Evolutionary conservation across 2,329 filamentous ascomycete species (phyloP).

Genomic region (Colletotrichum sojae): DNA sequence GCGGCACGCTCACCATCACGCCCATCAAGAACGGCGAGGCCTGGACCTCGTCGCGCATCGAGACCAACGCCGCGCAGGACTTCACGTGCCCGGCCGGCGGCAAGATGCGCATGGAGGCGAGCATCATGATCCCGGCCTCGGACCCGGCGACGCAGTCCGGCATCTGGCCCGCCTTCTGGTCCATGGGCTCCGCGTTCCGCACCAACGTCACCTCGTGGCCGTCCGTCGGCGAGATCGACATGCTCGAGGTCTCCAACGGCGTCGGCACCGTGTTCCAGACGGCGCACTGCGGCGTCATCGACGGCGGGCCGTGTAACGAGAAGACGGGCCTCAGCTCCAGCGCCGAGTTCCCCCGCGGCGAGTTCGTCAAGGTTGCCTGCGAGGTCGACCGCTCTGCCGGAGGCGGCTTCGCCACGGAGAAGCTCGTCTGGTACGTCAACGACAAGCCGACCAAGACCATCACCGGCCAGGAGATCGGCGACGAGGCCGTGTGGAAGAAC

Average conservation of each 20-base stretch:
- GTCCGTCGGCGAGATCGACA: conserved; percentile 59
- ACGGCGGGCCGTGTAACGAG: conserved; percentile 59
- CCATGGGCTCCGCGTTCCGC: conserved; percentile 56
- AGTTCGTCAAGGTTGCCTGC: conserved; percentile 52
- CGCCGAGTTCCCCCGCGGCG: conserved; percentile 45
- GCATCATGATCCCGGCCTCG: conserved; percentile 53
- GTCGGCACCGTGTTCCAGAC: conserved; percentile 51
- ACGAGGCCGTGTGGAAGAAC: conserved; percentile 48
- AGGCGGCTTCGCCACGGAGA: conserved; percentile 48
- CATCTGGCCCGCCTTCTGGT: conserved; percentile 65
- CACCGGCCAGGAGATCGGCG: conserved; percentile 46
- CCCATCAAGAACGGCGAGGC: conserved; percentile 46
- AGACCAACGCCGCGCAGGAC: conserved; percentile 52
- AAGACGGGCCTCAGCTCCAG: conserved; percentile 50
- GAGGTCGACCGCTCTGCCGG: conserved; percentile 50
- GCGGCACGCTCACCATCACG: conserved; percentile 41
- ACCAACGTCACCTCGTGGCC: conserved; percentile 59
- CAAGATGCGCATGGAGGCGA: conserved; percentile 55
- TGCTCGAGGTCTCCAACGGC: conserved; percentile 61
- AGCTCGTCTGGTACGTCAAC: conserved; percentile 54
- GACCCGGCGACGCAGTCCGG: conserved; percentile 49
- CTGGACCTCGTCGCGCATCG: conserved; percentile 63
- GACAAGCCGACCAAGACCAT: conserved; percentile 47
- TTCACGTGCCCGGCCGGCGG: conserved; percentile 52
- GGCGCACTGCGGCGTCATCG: conserved; percentile 57